Conservation (phyloP, 2,329 filamentous ascomycete genomes). For the Massarina eburnea region DNA sequence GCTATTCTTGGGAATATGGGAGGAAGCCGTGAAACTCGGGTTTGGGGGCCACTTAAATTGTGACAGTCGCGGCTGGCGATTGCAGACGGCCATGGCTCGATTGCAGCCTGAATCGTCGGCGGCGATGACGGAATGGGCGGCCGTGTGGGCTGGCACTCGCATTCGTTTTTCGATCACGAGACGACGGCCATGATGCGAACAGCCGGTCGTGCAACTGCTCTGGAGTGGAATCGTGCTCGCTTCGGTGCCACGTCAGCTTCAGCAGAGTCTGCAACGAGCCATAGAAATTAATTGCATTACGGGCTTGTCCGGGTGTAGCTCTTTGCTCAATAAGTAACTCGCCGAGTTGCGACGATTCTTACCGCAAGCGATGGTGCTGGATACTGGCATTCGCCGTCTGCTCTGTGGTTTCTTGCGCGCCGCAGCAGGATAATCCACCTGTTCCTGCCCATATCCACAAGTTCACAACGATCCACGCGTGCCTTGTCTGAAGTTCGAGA, state of each 20-base stretch:
- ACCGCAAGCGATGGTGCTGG: too few relatives aligned
- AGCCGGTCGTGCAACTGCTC: too few relatives aligned
- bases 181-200: too few relatives aligned
- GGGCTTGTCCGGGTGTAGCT: neutral
- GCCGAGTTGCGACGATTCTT: too few relatives aligned
- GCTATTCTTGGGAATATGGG: neutral
- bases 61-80: neutral
- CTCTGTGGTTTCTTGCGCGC: neutral
- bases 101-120: too few relatives aligned
- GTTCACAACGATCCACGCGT: conserved; percentile 13
- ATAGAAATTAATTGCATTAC: neutral
- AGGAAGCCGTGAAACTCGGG: neutral
- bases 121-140: too few relatives aligned
- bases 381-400: too few relatives aligned
- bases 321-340: neutral
- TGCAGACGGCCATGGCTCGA: neutral
- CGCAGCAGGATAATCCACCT: neutral
- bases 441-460: neutral
- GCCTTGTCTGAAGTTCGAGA: conserved; percentile 15
- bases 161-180: too few relatives aligned
- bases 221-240: too few relatives aligned
- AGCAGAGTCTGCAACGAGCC: neutral
- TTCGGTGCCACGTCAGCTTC: neutral
- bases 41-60: too few relatives aligned
- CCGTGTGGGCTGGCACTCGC: too few relatives aligned